phyloP scores from a whole-genome alignment of 345 rosid genomes.

The Populus euphratica region DNA sequence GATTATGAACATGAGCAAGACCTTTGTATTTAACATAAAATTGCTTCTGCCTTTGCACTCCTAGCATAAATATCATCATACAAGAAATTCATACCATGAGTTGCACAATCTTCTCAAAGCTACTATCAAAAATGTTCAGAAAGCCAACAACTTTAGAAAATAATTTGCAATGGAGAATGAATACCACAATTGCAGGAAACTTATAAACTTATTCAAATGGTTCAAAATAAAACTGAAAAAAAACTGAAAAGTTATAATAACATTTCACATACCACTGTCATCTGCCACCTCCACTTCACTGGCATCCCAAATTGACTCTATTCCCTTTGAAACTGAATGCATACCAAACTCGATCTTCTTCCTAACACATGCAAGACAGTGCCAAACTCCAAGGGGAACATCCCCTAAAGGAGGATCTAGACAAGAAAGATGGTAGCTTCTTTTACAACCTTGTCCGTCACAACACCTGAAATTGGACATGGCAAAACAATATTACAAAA shows the following conservation, averaged over 20 bases:
- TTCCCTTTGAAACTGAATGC: slow-evolving; percentile 42
- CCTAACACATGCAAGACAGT: slow-evolving; percentile 38
- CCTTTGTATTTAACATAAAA: slow-evolving; percentile 52
- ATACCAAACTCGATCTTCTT: slow-evolving; percentile 45
- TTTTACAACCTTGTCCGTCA: slow-evolving; percentile 47
- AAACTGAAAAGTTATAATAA: not conserved
- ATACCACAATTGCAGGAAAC: not conserved
- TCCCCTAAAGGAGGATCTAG: slow-evolving; percentile 37
- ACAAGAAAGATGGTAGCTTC: slow-evolving; percentile 47
- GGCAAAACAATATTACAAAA: not conserved
- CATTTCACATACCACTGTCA: slow-evolving; percentile 33
- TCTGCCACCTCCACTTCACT: slow-evolving; percentile 33
- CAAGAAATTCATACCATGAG: not conserved
- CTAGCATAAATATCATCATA: slow-evolving; percentile 20
- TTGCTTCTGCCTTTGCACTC: slow-evolving; percentile 31
- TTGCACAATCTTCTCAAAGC: not conserved
- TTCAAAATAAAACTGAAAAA: not conserved
- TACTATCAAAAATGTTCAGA: not conserved
- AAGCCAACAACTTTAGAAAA: not conserved
- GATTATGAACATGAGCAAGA: slow-evolving; percentile 58
- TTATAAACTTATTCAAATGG: not conserved
- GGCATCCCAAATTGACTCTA: slow-evolving; percentile 52
- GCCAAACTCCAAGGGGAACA: slow-evolving; percentile 49
- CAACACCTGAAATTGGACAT: slow-evolving; percentile 41
- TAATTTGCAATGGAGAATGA: not conserved